phyloP scores from a whole-genome alignment of 1,284 basidiomycete genomes.

The Tetrapyrgos nigripes region DNA sequence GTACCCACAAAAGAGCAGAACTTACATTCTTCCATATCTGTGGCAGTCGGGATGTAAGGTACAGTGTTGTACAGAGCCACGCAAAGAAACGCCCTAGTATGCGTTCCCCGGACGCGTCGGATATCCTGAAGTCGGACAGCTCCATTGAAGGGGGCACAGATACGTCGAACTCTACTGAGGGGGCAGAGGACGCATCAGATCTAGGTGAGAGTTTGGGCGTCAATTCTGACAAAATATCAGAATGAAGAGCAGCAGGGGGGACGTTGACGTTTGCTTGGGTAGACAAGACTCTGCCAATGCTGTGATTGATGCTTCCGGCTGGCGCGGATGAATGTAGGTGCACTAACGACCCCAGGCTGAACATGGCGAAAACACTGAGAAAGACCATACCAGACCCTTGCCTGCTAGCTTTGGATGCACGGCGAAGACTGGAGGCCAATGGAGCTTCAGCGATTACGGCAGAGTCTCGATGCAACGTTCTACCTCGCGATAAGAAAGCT shows the following conservation, averaged over 20 bases:
- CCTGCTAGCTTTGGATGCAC: slow-evolving; percentile 64
- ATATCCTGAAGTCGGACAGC: slow-evolving; percentile 17
- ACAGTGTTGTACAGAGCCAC: slow-evolving; percentile 91
- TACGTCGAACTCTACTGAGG: not conserved
- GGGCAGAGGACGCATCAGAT: not conserved
- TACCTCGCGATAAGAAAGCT: slow-evolving; percentile 46
- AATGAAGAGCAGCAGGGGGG: not conserved
- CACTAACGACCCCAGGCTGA: slow-evolving; percentile 63
- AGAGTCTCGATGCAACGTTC: slow-evolving; percentile 48
- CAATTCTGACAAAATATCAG: not conserved
- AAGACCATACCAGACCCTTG: slow-evolving; percentile 77
- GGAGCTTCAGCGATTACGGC: slow-evolving; percentile 29
- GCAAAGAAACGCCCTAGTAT: slow-evolving; percentile 88
- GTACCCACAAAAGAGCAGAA: slow-evolving; percentile 25
- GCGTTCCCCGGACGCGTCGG: slow-evolving; percentile 54
- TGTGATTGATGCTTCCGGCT: not conserved
- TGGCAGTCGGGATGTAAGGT: slow-evolving; percentile 89
- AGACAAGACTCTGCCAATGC: slow-evolving; percentile 40
- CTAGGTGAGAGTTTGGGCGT: not conserved
- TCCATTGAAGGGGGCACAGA: not conserved
- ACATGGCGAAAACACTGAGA: slow-evolving; percentile 71
- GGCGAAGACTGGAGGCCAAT: slow-evolving; percentile 31
- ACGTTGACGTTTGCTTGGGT: not conserved
- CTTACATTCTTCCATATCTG: slow-evolving; percentile 98
- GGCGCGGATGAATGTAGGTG: slow-evolving; percentile 22